Evolutionary conservation across 306 rosid genomes (phyloP), one percentile per base, ranked within the genome.

Genomic region (Castanea crenata): DNA sequence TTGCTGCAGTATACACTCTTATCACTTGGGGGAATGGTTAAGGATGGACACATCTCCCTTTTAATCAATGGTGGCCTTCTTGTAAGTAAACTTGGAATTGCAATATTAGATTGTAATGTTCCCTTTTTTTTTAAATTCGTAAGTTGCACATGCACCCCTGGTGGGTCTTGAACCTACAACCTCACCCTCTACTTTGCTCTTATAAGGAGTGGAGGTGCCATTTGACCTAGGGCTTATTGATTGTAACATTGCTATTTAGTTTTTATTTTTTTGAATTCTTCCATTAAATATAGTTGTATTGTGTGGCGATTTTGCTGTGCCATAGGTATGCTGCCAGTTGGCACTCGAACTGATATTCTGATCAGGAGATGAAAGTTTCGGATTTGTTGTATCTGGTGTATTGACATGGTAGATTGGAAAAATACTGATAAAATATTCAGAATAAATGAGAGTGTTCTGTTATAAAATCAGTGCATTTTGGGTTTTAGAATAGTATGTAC

Each of bases 1-100:
- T 78, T 83, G 55, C 57, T 83, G 90, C 93, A 90, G 97, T 86
- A 88, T 81, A 77, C 88, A 70, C 93, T 95, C 79, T 88, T 95
- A 85, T 93, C 98, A 73, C 88, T 79, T 57, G 99, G 96, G 73
- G 99, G 99, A 82, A 90, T 87, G 89, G 91, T 93, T 83, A 89
- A 90, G 87, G 99, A 93, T 78, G 87, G 80, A 76, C 92, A 93
- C 76, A 83, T 95, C 85, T 86, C 98, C 84, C 89, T 90, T 69
- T 80, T 95, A 82, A 93, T 95, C 76, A 91, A 93, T 80, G 90
- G 90, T 5, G 98, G 99, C 55, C 23, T 93, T 82, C 87, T 93
- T 78, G 98, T 95, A 87, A 91, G 98, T 90, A 73, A 75, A 77
- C 71, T n/a, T 57, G 68, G 71, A 74, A 38, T 79, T 69, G 18